Evolutionary conservation across 805 yeast genomes (phyloP), one percentile per base, ranked within the genome.

Genomic region (Starmerella lactis-condensi): DNA sequence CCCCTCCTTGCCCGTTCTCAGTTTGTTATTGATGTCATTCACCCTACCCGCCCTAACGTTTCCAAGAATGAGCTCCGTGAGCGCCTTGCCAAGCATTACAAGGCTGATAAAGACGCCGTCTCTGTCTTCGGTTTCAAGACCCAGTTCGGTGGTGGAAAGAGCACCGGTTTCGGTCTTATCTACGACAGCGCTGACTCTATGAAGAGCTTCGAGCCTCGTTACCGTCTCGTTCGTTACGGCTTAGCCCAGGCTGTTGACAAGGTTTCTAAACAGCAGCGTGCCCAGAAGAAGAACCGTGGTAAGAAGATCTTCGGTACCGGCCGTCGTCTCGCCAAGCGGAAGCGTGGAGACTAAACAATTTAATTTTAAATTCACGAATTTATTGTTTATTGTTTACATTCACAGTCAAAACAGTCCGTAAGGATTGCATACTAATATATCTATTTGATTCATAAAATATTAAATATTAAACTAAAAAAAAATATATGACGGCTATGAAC

Each of bases 61-160:
- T 74, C 98, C 61, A 89, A 89, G 79, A 95, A 82, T 63, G 98
- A 89, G 68, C 75, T 89, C 65, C 81, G 96, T 63, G 96, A 77
- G 64, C 76, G 70, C 63, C 69, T 79, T 56, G 78, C 92, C 59
- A 71, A 72, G 53, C 65, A 70, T 55, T 79, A 79, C 89, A 77
- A 77, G 70, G 67, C 82, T 57, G 91, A 77, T 57, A 77, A 77
- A 70, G 91, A 78, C 54, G 75, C 85, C 56, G 83, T 79, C 46
- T 83, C 96, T 47, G 98, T 85, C 53, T 89, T 89, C 60, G 96
- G 96, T 63, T 79, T 89, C 93, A 78, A 93, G 74, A 89, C 96
- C 56, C 91, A 81, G 67, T 89, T 70, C 65, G 99, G 99, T 79
- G 99, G 99, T 67, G 93, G 95, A 60, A 85, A 79, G 68, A 79